Percentiles rank a stretch among this genome's conserved stretches.
Evolutionary conservation across 2,329 filamentous ascomycete genomes (phyloP).

Genomic region (Colletotrichum chlorophyti): DNA sequence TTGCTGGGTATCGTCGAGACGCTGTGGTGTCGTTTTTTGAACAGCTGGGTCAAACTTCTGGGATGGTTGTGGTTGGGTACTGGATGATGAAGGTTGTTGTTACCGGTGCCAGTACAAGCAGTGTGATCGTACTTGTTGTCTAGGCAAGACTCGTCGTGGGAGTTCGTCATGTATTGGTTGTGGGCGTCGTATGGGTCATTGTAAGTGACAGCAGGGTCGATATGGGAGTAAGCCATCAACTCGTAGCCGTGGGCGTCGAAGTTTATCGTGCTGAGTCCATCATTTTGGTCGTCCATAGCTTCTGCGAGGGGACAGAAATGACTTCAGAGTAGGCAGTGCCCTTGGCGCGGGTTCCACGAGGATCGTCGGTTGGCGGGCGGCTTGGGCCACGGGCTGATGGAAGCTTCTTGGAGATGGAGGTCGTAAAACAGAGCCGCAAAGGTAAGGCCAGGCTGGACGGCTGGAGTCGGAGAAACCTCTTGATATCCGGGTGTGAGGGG

Average conservation of each 20-base stretch:
- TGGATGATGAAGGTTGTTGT: conserved; percentile 10
- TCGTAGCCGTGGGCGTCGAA: conserved; percentile 1
- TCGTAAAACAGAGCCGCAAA: conserved; percentile 20
- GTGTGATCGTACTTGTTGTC: conserved; percentile 30
- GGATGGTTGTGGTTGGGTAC: conserved; percentile 19
- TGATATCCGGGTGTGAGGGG: background rate
- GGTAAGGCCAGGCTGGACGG: too few relatives aligned
- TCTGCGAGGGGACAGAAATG: background rate
- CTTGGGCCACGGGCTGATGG: background rate
- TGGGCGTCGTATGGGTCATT: background rate
- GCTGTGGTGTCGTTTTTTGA: conserved; percentile 13
- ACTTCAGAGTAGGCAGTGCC: background rate
- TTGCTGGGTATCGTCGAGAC: conserved; percentile 10
- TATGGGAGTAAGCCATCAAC: conserved; percentile 25
- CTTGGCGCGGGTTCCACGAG: background rate
- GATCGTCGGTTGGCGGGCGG: background rate
- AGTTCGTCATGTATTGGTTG: background rate
- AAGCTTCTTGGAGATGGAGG: background rate
- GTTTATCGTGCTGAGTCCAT: conserved; percentile 1
- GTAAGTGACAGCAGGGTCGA: too few relatives aligned
- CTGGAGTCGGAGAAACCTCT: background rate
- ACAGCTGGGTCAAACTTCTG: conserved; percentile 12
- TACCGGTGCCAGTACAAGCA: conserved; percentile 4
- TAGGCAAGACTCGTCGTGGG: conserved; percentile 42
- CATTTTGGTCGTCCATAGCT: conserved; percentile 33